A percentile compares a stretch with the other conserved stretches of the same genome.
phyloP scores from a whole-genome alignment of 495 filamentous ascomycete species.

The Talaromyces ruber region DNA sequence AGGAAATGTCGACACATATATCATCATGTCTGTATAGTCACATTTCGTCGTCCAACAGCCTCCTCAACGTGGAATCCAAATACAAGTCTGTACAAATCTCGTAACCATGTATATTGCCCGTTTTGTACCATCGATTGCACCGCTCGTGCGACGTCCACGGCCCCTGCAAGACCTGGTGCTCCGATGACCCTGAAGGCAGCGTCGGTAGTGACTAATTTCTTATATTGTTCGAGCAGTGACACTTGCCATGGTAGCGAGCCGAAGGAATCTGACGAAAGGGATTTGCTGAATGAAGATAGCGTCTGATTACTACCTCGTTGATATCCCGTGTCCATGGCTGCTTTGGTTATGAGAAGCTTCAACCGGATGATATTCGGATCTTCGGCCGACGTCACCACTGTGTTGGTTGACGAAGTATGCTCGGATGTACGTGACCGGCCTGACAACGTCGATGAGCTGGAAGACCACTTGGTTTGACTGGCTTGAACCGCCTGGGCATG shows the following conservation, averaged over 20 bases:
- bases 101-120: constrained; percentile 63
- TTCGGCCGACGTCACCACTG: constrained; percentile 54
- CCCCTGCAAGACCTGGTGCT: constrained; percentile 50
- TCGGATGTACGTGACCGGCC: constrained; percentile 64
- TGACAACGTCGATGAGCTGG: constrained; percentile 61
- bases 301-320: constrained; percentile 32
- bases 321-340: constrained; percentile 73
- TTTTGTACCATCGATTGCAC: constrained; percentile 63
- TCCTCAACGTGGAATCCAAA: constrained; percentile 79
- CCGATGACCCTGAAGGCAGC: constrained; percentile 51
- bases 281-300: constrained; percentile 64
- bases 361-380: constrained; percentile 67
- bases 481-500: constrained; percentile 35
- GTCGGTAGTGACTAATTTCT: constrained; percentile 63
- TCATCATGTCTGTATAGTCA: constrained; percentile 35
- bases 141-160: constrained; percentile 64
- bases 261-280: constrained; percentile 68
- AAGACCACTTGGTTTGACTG: constrained; percentile 58
- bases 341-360: constrained; percentile 69
- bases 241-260: constrained; percentile 62
- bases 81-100: constrained; percentile 74
- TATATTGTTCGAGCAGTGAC: constrained; percentile 65
- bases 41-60: constrained; percentile 44
- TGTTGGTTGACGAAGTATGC: constrained; percentile 66
- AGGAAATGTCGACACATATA: not conserved